Evolutionary conservation across 1,284 basidiomycete species (phyloP).

Genomic region (Anthracocystis panici-leucophaei): DNA sequence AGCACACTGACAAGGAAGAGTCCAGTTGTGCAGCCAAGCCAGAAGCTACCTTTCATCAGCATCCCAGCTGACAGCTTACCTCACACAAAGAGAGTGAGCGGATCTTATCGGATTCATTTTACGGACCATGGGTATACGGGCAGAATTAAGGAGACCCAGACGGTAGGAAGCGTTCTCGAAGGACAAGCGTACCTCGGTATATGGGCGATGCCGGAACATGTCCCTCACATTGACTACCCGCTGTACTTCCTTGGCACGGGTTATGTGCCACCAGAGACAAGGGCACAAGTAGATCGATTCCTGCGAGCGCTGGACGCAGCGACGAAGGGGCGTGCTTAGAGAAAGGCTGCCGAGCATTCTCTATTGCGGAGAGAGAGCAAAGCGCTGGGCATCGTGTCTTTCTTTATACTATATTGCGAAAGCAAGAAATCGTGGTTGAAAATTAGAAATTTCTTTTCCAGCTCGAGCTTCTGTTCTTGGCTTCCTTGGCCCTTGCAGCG

Average conservation of each 20-base stretch:
- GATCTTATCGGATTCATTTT: neutral
- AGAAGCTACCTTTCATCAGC: neutral
- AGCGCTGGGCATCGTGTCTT: too few species aligned
- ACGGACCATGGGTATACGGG: neutral
- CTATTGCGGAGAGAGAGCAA: too few species aligned
- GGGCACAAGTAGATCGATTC: neutral
- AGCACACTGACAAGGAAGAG: neutral
- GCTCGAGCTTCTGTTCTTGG: neutral
- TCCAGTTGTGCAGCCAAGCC: neutral
- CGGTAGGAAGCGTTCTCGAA: neutral
- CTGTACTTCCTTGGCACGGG: neutral
- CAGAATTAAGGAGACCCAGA: neutral
- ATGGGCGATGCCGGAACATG: neutral
- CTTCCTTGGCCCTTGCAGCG: neutral
- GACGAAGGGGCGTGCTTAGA: neutral
- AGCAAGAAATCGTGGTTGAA: neutral
- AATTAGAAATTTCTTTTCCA: neutral
- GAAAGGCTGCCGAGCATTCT: too few species aligned
- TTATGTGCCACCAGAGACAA: neutral
- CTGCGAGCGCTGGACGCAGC: neutral
- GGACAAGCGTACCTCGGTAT: neutral
- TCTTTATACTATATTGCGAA: too few species aligned
- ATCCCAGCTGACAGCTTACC: neutral
- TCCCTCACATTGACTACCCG: neutral
- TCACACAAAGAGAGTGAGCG: neutral